phyloP scores from a whole-genome alignment of 306 rosid species.

The Abrus pulchellus region DNA sequence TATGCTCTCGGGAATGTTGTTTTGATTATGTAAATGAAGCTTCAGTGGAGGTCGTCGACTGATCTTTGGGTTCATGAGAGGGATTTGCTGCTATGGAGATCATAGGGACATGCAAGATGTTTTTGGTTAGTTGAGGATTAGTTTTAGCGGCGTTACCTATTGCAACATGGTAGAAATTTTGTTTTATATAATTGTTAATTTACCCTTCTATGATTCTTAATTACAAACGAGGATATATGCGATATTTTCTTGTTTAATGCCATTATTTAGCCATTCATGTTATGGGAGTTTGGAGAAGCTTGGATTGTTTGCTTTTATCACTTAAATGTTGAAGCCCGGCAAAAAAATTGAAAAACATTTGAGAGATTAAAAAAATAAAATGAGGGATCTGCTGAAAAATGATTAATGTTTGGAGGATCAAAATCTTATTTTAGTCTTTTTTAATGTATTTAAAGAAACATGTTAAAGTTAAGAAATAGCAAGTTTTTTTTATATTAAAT shows the following conservation, averaged over 20 bases:
- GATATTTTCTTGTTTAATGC: not conserved
- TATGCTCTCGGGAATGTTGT: constrained; percentile 6
- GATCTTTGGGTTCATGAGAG: not conserved
- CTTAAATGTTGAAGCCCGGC: too few species aligned
- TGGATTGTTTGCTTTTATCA: not conserved
- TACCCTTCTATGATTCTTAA: not conserved
- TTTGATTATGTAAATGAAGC: not conserved
- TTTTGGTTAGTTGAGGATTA: constrained; percentile 25
- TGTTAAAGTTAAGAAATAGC: too few species aligned
- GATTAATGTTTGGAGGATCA: too few species aligned
- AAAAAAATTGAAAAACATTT: too few species aligned
- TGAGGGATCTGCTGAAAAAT: too few species aligned
- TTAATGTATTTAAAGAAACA: too few species aligned
- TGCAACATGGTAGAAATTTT: not conserved
- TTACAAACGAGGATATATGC: not conserved
- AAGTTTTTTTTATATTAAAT: too few species aligned
- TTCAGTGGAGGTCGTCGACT: not conserved
- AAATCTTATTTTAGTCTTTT: too few species aligned
- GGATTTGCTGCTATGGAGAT: not conserved
- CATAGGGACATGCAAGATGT: not conserved
- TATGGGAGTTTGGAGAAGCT: not conserved
- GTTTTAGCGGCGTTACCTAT: not conserved
- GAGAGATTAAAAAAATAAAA: too few species aligned
- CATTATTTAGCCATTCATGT: not conserved
- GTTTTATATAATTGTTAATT: constrained; percentile 15